Conservation (phyloP, 257 asterid species). For the Solanum microdontum region DNA sequence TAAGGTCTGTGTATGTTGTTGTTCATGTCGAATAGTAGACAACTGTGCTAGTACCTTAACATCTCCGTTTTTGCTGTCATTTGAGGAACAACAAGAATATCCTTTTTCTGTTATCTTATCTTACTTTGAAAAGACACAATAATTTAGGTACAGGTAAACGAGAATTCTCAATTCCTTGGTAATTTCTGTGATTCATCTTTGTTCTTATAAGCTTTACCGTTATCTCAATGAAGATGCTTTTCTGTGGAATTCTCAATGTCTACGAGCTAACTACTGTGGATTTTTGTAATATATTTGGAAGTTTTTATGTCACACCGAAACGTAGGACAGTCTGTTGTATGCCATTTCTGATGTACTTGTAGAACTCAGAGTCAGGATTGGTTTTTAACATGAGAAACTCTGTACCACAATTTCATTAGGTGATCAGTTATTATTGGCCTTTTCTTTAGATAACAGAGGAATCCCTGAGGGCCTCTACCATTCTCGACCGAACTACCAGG, state of each 20-base stretch:
- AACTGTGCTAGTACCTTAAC: not conserved
- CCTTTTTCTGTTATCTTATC: not conserved
- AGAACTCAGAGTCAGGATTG: not conserved
- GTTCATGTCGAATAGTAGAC: not conserved
- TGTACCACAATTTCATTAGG: not conserved
- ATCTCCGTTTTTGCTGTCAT: not conserved
- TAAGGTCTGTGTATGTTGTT: not conserved
- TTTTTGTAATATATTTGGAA: not conserved
- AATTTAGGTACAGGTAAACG: not conserved
- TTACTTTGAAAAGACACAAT: not conserved
- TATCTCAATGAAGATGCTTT: not conserved
- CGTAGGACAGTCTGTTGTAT: not conserved
- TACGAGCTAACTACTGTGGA: not conserved
- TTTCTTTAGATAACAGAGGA: not conserved
- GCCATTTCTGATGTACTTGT: not conserved
- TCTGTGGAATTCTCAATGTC: not conserved
- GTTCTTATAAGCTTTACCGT: not conserved
- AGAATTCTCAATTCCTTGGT: not conserved
- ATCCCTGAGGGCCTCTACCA: not conserved
- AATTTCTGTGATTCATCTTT: not conserved
- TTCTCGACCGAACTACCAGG: not conserved
- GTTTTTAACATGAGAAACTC: not conserved
- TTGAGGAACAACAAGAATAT: not conserved
- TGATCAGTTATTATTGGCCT: not conserved
- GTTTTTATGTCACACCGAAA: not conserved